phyloP scores from a whole-genome alignment of 495 filamentous ascomycete species.

The Daldinia childiae region DNA sequence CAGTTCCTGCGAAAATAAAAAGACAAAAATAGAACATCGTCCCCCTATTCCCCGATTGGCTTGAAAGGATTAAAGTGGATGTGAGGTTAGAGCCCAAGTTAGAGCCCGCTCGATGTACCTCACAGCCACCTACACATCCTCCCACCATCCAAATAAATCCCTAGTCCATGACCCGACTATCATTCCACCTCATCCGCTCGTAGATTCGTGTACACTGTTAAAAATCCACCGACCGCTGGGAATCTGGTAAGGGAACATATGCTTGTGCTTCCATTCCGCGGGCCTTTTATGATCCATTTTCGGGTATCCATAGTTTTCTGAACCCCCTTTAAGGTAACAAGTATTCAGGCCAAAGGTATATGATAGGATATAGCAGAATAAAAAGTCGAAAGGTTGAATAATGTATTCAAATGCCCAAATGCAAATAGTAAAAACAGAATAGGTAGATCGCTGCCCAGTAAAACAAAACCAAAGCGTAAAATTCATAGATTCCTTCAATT shows the following conservation, averaged over 20 bases:
- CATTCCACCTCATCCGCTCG: constrained; percentile 38
- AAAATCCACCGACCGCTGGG: constrained; percentile 29
- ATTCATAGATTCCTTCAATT: background rate
- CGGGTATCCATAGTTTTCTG: constrained; percentile 30
- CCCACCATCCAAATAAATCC: constrained; percentile 7
- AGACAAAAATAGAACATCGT: constrained; percentile 44
- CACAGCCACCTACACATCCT: constrained; percentile 34
- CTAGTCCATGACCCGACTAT: constrained; percentile 21
- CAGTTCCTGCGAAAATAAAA: constrained; percentile 36
- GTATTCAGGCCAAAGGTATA: constrained; percentile 19
- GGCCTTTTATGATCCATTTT: constrained; percentile 38
- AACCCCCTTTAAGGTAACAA: constrained; percentile 16
- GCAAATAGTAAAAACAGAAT: constrained; percentile 28
- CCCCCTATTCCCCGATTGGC: constrained; percentile 13
- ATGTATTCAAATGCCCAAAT: constrained; percentile 30
- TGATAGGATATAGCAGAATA: constrained; percentile 28
- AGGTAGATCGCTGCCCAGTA: constrained; percentile 16
- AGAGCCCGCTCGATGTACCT: constrained; percentile 12
- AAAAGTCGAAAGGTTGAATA: constrained; percentile 18
- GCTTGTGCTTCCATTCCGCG: constrained; percentile 22
- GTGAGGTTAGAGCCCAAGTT: constrained; percentile 39
- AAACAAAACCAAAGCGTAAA: constrained; percentile 23
- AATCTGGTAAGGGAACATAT: constrained; percentile 16
- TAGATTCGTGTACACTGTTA: constrained; percentile 40
- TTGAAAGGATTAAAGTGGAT: constrained; percentile 28